Evolutionary conservation across 1,139 yeast genomes (phyloP), one percentile per base, ranked within the genome.

Genomic region (Geotrichum klebahnii): DNA sequence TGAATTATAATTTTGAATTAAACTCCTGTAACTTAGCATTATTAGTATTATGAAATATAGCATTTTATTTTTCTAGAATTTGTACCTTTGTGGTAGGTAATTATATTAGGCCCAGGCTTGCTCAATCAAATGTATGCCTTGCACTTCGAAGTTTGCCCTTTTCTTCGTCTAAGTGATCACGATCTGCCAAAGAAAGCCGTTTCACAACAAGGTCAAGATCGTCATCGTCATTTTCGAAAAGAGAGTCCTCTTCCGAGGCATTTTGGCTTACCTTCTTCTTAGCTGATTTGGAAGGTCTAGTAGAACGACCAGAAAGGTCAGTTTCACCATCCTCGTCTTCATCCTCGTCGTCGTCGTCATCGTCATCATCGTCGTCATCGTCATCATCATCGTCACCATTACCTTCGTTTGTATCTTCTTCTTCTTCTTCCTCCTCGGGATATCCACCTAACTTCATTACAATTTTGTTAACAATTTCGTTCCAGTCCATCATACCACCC

Each of bases 401-500:
- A n/a, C 73, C 74, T 10, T 74, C 78, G n/a, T 78, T 77, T 2
- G 78, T 81, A 1, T 82, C 87, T 3, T 81, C 88, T 0, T 81
- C 88, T 1, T 82, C 89, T 28, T 84, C 88, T 1, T 82, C 90
- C 10, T 80, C 89, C n/a, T 86, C 87, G 1, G 95, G 95, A 66
- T 86, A 86, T 0, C 96, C 95, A 38, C 96, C 96, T 50, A 87
- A 69, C 62, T 87, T 85, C 66, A 82, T 74, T 2, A 87, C 95
- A 54, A 88, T 79, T 62, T 79, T 81, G 62, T 88, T 92, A 26
- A 88, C 96, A 59, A 89, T 84, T 67, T 89, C 96, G 67, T 87
- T 86, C 78, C 96, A 89, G 66, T 89, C 96, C 73, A 95, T 78
- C 97, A 89, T 89, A 16, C 96, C 97, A 34, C 97, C 96, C 69